Conservation (phyloP, 345 rosid species). For the Syzygium grande region DNA sequence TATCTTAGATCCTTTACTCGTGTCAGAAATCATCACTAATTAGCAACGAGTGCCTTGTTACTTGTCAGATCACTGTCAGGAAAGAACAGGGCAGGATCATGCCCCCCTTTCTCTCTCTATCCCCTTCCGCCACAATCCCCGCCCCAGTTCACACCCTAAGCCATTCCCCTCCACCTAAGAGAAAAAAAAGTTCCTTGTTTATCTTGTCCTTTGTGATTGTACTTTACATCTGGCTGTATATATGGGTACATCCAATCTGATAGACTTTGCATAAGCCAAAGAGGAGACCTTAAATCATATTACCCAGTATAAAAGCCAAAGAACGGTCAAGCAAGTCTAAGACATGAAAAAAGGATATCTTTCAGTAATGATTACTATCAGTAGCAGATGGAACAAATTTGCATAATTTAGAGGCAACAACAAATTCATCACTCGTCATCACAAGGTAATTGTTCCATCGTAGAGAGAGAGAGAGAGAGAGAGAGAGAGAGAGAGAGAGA, state of each 20-base stretch:
- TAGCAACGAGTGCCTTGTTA: no score
- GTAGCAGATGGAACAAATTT: neutral
- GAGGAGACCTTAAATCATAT: neutral
- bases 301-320: neutral
- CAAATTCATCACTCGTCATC: neutral
- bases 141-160: no score
- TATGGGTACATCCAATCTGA: neutral
- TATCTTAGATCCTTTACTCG: no score
- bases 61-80: no score
- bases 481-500: neutral
- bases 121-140: no score
- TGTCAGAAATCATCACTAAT: no score
- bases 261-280: neutral
- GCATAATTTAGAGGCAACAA: neutral
- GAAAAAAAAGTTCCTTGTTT: no score
- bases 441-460: neutral
- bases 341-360: neutral
- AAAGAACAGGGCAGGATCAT: no score
- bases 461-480: neutral
- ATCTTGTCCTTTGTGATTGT: no score
- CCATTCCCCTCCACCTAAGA: no score
- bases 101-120: no score
- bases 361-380: neutral
- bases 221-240: no score
- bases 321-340: neutral